Evolutionary conservation across 345 rosid species (phyloP).

Genomic region (Eucalyptus erythrocorys): DNA sequence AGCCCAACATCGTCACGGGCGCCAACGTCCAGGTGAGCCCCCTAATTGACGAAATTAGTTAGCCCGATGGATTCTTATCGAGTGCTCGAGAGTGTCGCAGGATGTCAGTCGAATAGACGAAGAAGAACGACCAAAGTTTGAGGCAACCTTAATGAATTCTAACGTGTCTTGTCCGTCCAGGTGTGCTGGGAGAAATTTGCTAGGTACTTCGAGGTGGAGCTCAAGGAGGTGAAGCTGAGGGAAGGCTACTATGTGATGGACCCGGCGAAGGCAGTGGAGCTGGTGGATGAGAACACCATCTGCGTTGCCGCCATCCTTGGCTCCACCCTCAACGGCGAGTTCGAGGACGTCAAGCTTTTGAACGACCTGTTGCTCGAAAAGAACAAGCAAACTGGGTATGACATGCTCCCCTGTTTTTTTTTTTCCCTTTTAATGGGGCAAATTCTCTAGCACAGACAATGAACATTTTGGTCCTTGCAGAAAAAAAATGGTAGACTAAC

Average conservation of each 20-base stretch:
- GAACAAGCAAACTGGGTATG: constrained; percentile 68
- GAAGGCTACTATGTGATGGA: constrained; percentile 97
- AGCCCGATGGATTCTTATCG: background rate
- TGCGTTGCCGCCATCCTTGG: constrained; percentile 93
- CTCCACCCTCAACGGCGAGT: constrained; percentile 89
- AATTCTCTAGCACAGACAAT: background rate
- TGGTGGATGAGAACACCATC: constrained; percentile 98
- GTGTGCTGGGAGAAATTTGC: constrained; percentile 58
- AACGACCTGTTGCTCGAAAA: constrained; percentile 60
- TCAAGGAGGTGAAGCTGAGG: constrained; percentile 75
- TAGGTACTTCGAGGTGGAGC: constrained; percentile 85
- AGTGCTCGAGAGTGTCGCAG: background rate
- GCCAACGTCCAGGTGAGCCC: constrained; percentile 77
- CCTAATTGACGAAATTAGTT: background rate
- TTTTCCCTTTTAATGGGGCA: background rate
- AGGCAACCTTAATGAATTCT: background rate
- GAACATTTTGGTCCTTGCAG: background rate
- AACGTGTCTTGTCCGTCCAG: background rate
- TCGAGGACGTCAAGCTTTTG: constrained; percentile 85
- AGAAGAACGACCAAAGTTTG: background rate
- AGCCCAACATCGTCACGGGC: constrained; percentile 90
- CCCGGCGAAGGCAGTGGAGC: constrained; percentile 77
- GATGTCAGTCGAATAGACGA: background rate
- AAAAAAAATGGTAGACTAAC: background rate
- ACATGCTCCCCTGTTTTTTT: background rate